phyloP scores from a whole-genome alignment of 2,329 filamentous ascomycete species.

The Fusarium anguioides region DNA sequence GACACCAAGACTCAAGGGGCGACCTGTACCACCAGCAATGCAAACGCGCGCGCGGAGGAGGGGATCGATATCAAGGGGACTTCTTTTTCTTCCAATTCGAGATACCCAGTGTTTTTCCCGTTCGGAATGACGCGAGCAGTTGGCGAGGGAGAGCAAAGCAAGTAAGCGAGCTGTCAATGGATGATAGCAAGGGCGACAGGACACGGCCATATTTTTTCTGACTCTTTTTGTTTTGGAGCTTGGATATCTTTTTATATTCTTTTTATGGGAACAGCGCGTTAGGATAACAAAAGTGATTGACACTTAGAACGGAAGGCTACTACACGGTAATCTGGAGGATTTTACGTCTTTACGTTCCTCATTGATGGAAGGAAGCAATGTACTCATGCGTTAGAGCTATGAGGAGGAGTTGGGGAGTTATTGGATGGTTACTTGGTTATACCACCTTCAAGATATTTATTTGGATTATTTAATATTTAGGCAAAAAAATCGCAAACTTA shows the following conservation, averaged over 20 bases:
- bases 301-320: conserved; percentile 46
- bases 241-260: conserved; percentile 31
- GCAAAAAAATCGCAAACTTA: conserved; percentile 40
- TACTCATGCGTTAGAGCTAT: conserved; percentile 28
- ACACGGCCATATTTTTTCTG: conserved; percentile 25
- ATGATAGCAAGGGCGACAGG: conserved; percentile 24
- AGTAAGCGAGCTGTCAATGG: conserved; percentile 19
- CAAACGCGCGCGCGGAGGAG: conserved; percentile 45
- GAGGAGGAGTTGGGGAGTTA: conserved; percentile 37
- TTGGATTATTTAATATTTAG: conserved; percentile 32
- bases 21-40: conserved; percentile 51
- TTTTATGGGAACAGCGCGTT: conserved; percentile 32
- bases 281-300: conserved; percentile 46
- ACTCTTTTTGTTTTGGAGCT: conserved; percentile 25
- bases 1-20: conserved; percentile 45
- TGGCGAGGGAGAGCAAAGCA: conserved; percentile 37
- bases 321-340: conserved; percentile 46
- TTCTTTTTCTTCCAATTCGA: conserved; percentile 50
- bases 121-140: conserved; percentile 46
- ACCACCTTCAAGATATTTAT: conserved; percentile 34
- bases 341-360: conserved; percentile 36
- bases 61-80: conserved; percentile 47
- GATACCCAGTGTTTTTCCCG: conserved; percentile 51
- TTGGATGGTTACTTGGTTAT: conserved; percentile 24
- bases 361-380: conserved; percentile 31